Base-by-base conservation (phyloP, 1,139 yeast genomes). In the Tardiomyces digboiensis region DNA sequence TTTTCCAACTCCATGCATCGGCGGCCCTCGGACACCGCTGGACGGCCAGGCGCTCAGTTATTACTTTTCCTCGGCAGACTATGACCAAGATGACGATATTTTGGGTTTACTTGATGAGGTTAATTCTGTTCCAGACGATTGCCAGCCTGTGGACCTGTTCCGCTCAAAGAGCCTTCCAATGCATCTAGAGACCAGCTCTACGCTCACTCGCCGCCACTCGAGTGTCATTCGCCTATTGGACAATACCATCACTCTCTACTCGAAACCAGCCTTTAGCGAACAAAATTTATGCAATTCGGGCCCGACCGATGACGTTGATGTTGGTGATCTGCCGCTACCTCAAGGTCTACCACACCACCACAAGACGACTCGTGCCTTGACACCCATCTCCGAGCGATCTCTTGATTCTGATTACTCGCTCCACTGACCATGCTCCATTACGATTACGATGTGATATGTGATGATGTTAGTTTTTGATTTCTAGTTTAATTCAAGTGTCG, bases 81-180 rank as follows among this genome's bases (percentile, higher is more conserved):
- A 39, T 37, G 45, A 48, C 39, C 51, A 42, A 16, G 46, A 45
- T 14, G 49, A 46, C 20, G 57, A 50, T 29, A 51, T 51, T 46
- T 57, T 55, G 38, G 49, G 44, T 21, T 43, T 59, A 19, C 42
- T 59, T 12, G 61, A 58, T 33, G 64, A 59, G 40, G 62, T 52
- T 22, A 59, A 59, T 40, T 50, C 53, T 7, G 49, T 58, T 1
- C 52, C 59, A 1, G 52, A 45, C 36, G 56, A 56, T 29, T 21
- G 29, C 29, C 36, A 37, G 16, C 23, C 43, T n/a, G 19, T 19
- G 18, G 19, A 36, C 23, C 36, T 42, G 13, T 40, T 38, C 21
- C 29, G 39, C 20, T 39, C 43, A 19, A 42, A 38, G 39, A 38
- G 45, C 42, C 40, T 19, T 23, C 42, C n/a, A 22, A 21, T 22